Evolutionary conservation across 1,139 yeast species (phyloP), one percentile per base, ranked within the genome.

Genomic region (Geotrichum restrictum): DNA sequence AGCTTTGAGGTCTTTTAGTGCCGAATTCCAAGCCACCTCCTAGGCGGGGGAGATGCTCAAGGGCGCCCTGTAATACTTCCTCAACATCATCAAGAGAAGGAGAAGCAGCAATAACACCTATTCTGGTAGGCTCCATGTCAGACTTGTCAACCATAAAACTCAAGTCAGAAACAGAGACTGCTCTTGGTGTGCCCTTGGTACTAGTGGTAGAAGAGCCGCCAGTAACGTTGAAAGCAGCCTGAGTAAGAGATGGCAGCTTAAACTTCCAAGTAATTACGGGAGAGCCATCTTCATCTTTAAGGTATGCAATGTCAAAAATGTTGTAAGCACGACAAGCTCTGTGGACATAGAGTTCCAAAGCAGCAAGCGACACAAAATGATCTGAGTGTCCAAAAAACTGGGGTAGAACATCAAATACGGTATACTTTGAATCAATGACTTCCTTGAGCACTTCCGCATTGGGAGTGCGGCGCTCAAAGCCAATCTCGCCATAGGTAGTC

Each of bases 241-340:
- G 75, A 32, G 78, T 70, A 58, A 79, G 72, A 60, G 86, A 79
- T 56, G 96, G 95, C 62, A 93, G 77, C 71, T 86, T 93, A 78
- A 93, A 93, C 65, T 83, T 84, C 95, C 97, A 93, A 61, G 87
- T 84, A 59, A 88, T 78, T 49, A 87, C 78, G 51, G 94, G 91
- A 53, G 81, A 72, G 50, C 77, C 74, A 11, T 67, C 42, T 13
- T 39, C 65, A 18, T 70, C 69, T n/a, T 79, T 79, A 57, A 82
- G 79, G 66, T 88, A 87, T 52, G 75, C 73, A 54, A 93, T 79
- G 57, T 83, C 85, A 53, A 88, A 86, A 59, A 93, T 83, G 39
- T 89, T 84, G 73, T 94, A 94, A 42, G 98, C 98, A 68, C 98
- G 83, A 76, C 89, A 91, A 48, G 98, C 95, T 69, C 98, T 86